Base-by-base conservation (phyloP, 2,329 filamentous ascomycete genomes). In the Cercospora sp. region DNA sequence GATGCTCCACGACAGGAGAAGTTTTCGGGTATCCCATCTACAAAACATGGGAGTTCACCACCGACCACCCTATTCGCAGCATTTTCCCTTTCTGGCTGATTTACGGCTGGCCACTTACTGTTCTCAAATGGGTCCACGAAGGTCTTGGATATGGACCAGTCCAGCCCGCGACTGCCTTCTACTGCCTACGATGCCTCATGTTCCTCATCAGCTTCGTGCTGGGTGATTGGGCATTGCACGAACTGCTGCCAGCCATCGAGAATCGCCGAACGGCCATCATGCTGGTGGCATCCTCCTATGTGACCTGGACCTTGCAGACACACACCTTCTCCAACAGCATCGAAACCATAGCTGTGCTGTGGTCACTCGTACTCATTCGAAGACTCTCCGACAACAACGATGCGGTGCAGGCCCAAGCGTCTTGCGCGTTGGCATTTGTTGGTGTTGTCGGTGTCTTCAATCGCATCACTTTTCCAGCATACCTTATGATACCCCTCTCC, bases 241-340 rank as follows among this genome's bases (percentile, higher is more conserved):
- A 99, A 80, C 85, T 98, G 71, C 89, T 97, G 65, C 88, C 89
- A 69, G 91, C 90, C 45, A 89, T 89, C 70, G 89, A 89, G 68
- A 83, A 87, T 75, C 89, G 93, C 70, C 87, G 87, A 73, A 83
- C 90, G 65, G 92, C 93, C 9, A 87, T 96, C 55, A 84, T 96
- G 57, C 85, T 99, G 66, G 91, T 97, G 69, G 93, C 94, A 57
- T 98, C 94, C 30, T 97, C 93, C 28, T 99, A 98, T 81, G 94
- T 97, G 74, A 99, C 95, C 59, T 99, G 95, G 94, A 97, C 94
- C 55, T 97, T 94, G 81, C 95, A 99, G 81, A 95, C 93, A 18
- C 95, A 99, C 81, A 98, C 95, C 12, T 98, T 99, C 80, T 98
- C 94, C 70, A 99, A 99, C 81, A 96, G 94, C 69, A 87, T 98